phyloP scores from a whole-genome alignment of 2,329 filamentous ascomycete species.

The Phyllosticta paracitricarpa region DNA sequence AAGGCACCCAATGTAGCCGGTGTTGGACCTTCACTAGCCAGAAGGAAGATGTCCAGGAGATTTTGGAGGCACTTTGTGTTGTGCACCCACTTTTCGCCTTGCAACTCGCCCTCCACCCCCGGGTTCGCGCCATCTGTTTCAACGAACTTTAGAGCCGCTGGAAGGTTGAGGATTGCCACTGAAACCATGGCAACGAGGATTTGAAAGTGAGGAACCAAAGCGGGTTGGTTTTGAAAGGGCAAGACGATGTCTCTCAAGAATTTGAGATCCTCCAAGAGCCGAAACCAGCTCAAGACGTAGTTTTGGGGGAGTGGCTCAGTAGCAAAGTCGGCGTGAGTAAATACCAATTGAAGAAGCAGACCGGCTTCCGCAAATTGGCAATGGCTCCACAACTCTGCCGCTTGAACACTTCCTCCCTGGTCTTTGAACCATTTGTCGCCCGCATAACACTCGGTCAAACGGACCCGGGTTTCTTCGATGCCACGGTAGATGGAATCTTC shows the following conservation, averaged over 20 bases:
- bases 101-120: not conserved
- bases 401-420: constrained; percentile 42
- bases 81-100: constrained; percentile 49
- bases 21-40: constrained; percentile 46
- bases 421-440: constrained; percentile 39
- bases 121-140: constrained; percentile 16
- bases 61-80: constrained; percentile 60
- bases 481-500: constrained; percentile 38
- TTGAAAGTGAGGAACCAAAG: constrained; percentile 54
- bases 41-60: constrained; percentile 62
- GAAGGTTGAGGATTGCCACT: constrained; percentile 60
- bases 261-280: constrained; percentile 54
- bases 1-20: constrained; percentile 66
- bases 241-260: constrained; percentile 13
- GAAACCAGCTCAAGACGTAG: constrained; percentile 26
- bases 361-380: constrained; percentile 59
- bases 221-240: constrained; percentile 32
- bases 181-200: constrained; percentile 61
- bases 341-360: constrained; percentile 63
- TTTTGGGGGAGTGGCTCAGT: constrained; percentile 21
- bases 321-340: constrained; percentile 55
- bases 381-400: constrained; percentile 52
- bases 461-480: constrained; percentile 40
- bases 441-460: constrained; percentile 35
- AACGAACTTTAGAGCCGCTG: constrained; percentile 48